A percentile compares a stretch with the other conserved stretches of the same genome.
phyloP scores from a whole-genome alignment of 148 eudicot species.

The Heliosperma pusillum region DNA sequence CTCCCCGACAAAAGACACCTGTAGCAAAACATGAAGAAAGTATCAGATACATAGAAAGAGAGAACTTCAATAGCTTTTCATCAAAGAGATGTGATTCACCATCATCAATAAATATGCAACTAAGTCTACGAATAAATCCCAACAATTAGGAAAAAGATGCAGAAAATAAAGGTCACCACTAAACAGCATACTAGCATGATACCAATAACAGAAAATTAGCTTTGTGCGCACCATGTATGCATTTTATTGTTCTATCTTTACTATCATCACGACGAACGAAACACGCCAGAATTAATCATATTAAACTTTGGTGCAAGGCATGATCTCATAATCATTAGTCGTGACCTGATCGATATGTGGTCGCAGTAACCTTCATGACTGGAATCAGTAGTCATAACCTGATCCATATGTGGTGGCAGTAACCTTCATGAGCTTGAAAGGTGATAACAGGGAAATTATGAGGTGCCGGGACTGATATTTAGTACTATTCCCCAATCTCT shows the following conservation, averaged over 20 bases:
- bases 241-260: not conserved
- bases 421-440: no score
- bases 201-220: not conserved
- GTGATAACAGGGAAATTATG: no score
- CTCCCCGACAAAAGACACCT: constrained; percentile 60
- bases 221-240: not conserved
- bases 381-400: no score
- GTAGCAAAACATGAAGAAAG: constrained; percentile 14
- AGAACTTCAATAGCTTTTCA: not conserved
- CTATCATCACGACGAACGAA: not conserved
- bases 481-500: not conserved
- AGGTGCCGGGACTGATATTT: no score
- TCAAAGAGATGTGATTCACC: not conserved
- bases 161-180: not conserved
- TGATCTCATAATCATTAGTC: no score
- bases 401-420: no score
- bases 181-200: not conserved
- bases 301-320: no score
- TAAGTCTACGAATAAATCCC: not conserved
- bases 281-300: no score
- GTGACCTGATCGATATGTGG: no score
- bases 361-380: no score
- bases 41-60: not conserved
- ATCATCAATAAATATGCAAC: not conserved
- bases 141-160: not conserved